Evolutionary conservation across 2,329 filamentous ascomycete genomes (phyloP).

Genomic region (Trichophyton rubrum): DNA sequence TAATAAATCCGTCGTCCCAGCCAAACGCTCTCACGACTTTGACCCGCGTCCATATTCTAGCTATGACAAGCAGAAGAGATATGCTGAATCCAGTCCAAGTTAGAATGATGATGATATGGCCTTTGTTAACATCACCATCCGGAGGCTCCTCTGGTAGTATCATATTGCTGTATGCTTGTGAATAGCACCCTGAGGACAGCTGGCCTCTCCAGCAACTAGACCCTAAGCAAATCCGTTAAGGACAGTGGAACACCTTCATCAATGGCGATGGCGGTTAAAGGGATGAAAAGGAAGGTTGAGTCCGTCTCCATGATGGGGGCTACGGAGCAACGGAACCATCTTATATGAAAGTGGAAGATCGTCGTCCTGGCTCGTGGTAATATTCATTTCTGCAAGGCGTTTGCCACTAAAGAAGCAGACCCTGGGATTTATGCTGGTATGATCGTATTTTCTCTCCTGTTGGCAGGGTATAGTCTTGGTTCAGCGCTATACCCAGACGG

Average conservation of each 20-base stretch:
- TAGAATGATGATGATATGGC: constrained; percentile 8
- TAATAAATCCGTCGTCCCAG: constrained; percentile 9
- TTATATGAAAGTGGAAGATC: background rate
- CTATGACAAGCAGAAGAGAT: constrained; percentile 5
- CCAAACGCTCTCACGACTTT: constrained; percentile 7
- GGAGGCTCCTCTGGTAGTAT: constrained; percentile 2
- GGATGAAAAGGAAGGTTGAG: background rate
- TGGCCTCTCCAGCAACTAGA: background rate
- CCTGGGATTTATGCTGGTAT: background rate
- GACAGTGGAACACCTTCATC: background rate
- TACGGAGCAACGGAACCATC: background rate
- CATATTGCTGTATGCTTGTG: background rate
- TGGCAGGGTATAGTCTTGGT: background rate
- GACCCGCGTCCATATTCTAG: constrained; percentile 7
- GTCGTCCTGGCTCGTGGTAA: background rate
- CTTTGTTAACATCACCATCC: constrained; percentile 11
- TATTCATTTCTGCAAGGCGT: background rate
- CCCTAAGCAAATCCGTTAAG: background rate
- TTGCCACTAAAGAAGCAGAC: background rate
- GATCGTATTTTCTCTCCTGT: background rate
- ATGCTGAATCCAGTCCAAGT: constrained; percentile 8
- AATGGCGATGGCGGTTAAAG: background rate
- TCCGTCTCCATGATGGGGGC: background rate
- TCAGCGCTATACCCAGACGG: background rate
- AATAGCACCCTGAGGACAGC: background rate